A percentile compares a stretch with the other conserved stretches of the same genome.
Evolutionary conservation across 176 grass and related monocot species (phyloP).

Genomic region (Coix lacrymajobi): DNA sequence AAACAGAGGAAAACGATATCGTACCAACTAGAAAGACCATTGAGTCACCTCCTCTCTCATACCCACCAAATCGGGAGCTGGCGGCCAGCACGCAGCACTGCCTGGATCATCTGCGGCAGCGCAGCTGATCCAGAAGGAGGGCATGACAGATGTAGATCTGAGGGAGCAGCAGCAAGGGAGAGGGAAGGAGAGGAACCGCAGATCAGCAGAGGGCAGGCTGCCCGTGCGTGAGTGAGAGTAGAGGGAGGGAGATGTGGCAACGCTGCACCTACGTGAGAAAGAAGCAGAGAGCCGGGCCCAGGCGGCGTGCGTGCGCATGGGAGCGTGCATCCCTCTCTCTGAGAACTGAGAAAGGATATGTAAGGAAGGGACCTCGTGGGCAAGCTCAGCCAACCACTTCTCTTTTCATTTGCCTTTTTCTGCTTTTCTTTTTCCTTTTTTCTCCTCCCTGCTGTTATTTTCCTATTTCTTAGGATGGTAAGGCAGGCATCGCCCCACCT

Average conservation of each 20-base stretch:
- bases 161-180: background rate
- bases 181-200: background rate
- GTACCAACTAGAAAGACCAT: background rate
- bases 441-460: background rate
- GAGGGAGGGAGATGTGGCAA: background rate
- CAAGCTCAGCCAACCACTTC: background rate
- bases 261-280: background rate
- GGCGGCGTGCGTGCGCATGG: background rate
- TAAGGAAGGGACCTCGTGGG: background rate
- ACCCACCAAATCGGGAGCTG: background rate
- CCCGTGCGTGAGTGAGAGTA: background rate
- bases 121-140: background rate
- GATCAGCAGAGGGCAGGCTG: background rate
- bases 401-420: background rate
- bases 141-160: background rate
- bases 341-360: background rate
- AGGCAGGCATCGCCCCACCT: background rate
- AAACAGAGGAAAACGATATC: background rate
- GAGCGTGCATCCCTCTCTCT: background rate
- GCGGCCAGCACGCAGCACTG: fast-evolving
- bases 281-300: background rate
- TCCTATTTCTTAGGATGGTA: background rate
- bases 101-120: background rate
- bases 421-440: background rate
- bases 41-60: background rate